phyloP scores from a whole-genome alignment of 495 filamentous ascomycete species.

The Mycothermus thermophilus region DNA sequence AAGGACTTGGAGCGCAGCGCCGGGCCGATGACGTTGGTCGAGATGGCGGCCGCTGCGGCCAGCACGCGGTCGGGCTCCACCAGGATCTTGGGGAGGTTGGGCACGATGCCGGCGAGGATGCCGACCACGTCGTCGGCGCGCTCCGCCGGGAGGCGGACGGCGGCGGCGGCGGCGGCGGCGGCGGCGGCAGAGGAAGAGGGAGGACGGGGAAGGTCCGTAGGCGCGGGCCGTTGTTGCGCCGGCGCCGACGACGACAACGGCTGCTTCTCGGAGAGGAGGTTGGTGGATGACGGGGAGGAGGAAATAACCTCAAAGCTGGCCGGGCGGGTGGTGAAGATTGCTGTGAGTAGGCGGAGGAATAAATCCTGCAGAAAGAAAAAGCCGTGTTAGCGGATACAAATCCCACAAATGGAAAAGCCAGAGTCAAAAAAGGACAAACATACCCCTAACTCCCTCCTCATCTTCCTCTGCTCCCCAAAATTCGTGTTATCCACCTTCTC shows the following conservation, averaged over 20 bases:
- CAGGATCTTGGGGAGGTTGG: constrained; percentile 71
- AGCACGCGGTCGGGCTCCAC: constrained; percentile 74
- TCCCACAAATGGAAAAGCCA: neutral
- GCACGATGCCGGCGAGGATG: constrained; percentile 64
- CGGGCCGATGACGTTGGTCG: constrained; percentile 68
- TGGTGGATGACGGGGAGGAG: constrained; percentile 13
- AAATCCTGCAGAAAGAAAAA: constrained; percentile 55
- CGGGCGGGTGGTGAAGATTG: constrained; percentile 80
- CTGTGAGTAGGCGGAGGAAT: constrained; percentile 72
- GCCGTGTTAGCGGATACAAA: no score
- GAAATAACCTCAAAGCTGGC: constrained; percentile 36
- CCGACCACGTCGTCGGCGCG: constrained; percentile 64
- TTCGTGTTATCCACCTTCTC: constrained; percentile 95
- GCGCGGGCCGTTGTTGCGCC: no score
- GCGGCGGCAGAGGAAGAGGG: neutral
- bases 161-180: constrained; percentile 5
- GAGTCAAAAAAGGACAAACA: constrained; percentile 18
- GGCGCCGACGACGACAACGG: no score
- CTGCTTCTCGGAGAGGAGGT: constrained; percentile 20
- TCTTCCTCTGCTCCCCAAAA: constrained; percentile 88
- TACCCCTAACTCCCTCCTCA: constrained; percentile 86
- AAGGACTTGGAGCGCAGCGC: constrained; percentile 74
- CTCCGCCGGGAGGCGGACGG: constrained; percentile 19
- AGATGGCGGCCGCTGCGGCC: constrained; percentile 63
- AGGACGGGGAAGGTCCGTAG: no score